These are phyloP conservation scores for Candida wancherniae DNA, from an alignment of 805 yeast genomes.

Conservation along the genomic window DNA sequence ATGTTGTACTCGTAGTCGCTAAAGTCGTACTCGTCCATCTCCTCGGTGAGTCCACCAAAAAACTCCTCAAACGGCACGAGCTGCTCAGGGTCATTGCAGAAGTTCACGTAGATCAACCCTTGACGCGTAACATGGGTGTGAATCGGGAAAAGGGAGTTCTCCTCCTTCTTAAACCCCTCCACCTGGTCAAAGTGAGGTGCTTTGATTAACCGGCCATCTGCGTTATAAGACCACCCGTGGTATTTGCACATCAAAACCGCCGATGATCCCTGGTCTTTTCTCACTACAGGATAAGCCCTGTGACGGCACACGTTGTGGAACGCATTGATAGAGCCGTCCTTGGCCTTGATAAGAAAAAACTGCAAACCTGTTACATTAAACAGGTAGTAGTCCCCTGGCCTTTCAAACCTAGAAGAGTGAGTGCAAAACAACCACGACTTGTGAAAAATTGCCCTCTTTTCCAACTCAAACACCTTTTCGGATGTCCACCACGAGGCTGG, in stretches of 20 bases:
- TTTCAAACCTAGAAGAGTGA: conserved; percentile 49
- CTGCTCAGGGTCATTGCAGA: conserved; percentile 38
- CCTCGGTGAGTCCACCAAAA: conserved; percentile 47
- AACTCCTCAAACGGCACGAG: conserved; percentile 48
- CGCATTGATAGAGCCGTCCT: conserved; percentile 48
- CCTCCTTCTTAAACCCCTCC: conserved; percentile 52
- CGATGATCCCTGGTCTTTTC: conserved; percentile 57
- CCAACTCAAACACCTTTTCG: conserved; percentile 52
- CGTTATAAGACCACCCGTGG: conserved; percentile 63
- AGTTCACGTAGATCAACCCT: conserved; percentile 55
- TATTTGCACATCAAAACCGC: conserved; percentile 55
- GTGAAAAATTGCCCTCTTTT: conserved; percentile 53
- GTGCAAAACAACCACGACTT: conserved; percentile 53
- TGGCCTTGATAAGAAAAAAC: conserved; percentile 52
- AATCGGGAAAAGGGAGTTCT: conserved; percentile 52
- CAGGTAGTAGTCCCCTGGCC: conserved; percentile 54
- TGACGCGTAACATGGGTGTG: conserved; percentile 50
- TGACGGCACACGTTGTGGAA: conserved; percentile 65
- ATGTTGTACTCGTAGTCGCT: conserved; percentile 58
- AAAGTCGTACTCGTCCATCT: conserved; percentile 55
- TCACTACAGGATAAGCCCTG: conserved; percentile 58
- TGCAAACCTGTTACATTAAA: conserved; percentile 49
- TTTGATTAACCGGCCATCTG: conserved; percentile 55
- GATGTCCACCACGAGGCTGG: conserved; percentile 69
- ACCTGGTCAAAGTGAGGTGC: conserved; percentile 61